phyloP scores from a whole-genome alignment of 306 rosid species.

The Vachellia collinsii region DNA sequence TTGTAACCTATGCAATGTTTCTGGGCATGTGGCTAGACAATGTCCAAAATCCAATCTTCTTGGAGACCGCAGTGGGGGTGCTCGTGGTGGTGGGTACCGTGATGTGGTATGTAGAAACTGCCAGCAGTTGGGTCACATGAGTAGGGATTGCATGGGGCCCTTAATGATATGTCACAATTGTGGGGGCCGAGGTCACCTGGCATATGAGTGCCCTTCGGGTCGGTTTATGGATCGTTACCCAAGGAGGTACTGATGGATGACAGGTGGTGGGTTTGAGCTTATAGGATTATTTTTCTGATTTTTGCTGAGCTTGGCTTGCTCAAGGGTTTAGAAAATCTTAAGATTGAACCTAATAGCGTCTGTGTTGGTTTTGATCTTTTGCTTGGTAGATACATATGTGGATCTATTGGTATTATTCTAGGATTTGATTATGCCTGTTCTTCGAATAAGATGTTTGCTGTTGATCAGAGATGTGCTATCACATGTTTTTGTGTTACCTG shows the following conservation, averaged over 20 bases:
- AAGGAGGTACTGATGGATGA: slow-evolving; percentile 79
- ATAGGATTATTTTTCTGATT: slow-evolving; percentile 24
- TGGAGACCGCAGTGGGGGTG: slow-evolving; percentile 65
- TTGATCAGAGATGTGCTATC: slow-evolving; percentile 20
- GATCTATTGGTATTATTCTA: slow-evolving; percentile 20
- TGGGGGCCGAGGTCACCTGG: slow-evolving; percentile 96
- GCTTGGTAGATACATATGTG: slow-evolving; percentile 36
- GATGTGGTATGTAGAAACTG: slow-evolving; percentile 91
- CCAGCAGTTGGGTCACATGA: slow-evolving; percentile 92
- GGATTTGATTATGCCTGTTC: slow-evolving; percentile 34
- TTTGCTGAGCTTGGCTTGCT: slow-evolving; percentile 20
- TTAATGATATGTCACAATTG: slow-evolving; percentile 96
- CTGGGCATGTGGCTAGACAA: slow-evolving; percentile 92
- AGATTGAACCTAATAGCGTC: slow-evolving; percentile 24
- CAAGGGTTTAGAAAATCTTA: not conserved
- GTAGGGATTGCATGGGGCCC: slow-evolving; percentile 98
- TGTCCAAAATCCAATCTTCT: slow-evolving; percentile 73
- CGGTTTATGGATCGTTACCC: slow-evolving; percentile 87
- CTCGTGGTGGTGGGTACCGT: slow-evolving; percentile 54
- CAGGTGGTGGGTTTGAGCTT: slow-evolving; percentile 12
- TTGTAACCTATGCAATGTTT: slow-evolving; percentile 91
- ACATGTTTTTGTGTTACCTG: slow-evolving; percentile 9
- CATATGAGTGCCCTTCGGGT: slow-evolving; percentile 97
- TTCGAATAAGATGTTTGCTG: slow-evolving; percentile 38
- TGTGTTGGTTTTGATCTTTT: slow-evolving; percentile 40